A percentile compares a stretch with the other conserved stretches of the same genome.
Conservation (phyloP, 257 asterid genomes). For the Coffea eugenioides region DNA sequence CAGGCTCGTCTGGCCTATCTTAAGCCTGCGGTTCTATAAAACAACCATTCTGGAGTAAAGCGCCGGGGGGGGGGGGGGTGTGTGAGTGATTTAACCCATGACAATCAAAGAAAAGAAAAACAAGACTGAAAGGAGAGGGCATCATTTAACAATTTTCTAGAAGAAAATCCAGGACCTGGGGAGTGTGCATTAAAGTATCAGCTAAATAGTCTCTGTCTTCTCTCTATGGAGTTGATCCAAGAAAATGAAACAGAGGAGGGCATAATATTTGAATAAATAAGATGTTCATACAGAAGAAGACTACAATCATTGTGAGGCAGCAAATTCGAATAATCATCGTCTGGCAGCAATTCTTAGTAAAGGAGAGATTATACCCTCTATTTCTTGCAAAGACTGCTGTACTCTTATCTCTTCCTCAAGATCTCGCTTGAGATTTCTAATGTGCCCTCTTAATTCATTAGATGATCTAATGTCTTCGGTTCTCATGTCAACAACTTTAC, state of each 20-base stretch:
- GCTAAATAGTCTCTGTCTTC: too few relatives aligned
- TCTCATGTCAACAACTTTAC: conserved; percentile 70
- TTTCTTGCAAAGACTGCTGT: conserved; percentile 70
- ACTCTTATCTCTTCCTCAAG: conserved; percentile 80
- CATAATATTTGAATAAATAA: background rate
- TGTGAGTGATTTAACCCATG: too few relatives aligned
- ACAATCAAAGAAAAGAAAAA: too few relatives aligned
- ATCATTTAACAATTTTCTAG: too few relatives aligned
- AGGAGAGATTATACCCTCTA: conserved; percentile 82
- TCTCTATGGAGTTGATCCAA: too few relatives aligned
- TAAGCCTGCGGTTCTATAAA: too few relatives aligned
- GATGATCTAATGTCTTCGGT: conserved; percentile 62
- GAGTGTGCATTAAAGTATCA: too few relatives aligned
- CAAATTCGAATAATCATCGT: conserved; percentile 39
- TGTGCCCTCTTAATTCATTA: conserved; percentile 38
- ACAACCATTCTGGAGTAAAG: too few relatives aligned
- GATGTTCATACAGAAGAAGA: background rate
- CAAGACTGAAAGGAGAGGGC: too few relatives aligned
- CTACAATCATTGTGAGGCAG: conserved; percentile 50
- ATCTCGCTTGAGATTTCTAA: conserved; percentile 78
- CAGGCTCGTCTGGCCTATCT: too few relatives aligned
- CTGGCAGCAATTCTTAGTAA: conserved; percentile 74
- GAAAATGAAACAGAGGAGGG: background rate
- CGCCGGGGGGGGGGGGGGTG: too few relatives aligned
- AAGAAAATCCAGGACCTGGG: too few relatives aligned